Conservation (phyloP, 805 yeast genomes). For the Tanozyma kutaoensis region DNA sequence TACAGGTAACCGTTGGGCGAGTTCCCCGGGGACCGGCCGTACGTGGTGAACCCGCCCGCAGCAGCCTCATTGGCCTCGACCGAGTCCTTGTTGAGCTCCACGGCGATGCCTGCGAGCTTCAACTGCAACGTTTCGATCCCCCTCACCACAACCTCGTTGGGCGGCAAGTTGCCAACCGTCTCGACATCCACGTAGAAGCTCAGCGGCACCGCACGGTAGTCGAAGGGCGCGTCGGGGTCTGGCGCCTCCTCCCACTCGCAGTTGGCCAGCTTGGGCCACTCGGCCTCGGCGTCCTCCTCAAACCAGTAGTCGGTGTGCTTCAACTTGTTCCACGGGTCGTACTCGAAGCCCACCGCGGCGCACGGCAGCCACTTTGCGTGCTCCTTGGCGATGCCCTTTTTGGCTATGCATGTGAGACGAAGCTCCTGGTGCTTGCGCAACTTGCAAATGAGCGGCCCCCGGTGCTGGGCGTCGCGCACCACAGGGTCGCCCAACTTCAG, state of each 20-base stretch:
- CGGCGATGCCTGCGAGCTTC: constrained; percentile 78
- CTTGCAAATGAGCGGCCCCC: constrained; percentile 87
- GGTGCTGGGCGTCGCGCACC: constrained; percentile 57
- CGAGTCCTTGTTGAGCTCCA: constrained; percentile 42
- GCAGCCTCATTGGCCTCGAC: constrained; percentile 27
- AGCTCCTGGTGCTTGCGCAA: constrained; percentile 87
- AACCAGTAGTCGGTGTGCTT: constrained; percentile 96
- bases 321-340: constrained; percentile 97
- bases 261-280: constrained; percentile 88
- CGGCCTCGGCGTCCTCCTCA: constrained; percentile 75
- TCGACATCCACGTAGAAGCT: constrained; percentile 84
- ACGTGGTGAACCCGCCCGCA: constrained; percentile 34
- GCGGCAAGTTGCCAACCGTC: constrained; percentile 79
- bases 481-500: constrained; percentile 68
- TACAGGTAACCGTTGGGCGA: no score
- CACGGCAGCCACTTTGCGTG: constrained; percentile 99
- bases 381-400: constrained; percentile 93
- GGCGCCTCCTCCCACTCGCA: constrained; percentile 97
- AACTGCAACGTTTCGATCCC: constrained; percentile 78
- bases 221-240: constrained; percentile 73
- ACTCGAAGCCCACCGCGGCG: constrained; percentile 90
- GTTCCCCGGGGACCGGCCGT: no score
- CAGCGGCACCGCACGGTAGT: constrained; percentile 69
- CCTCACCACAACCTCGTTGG: constrained; percentile 78
- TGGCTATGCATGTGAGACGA: constrained; percentile 83